Conservation (phyloP, 768 basidiomycete genomes). For the Trametes coccinea region DNA sequence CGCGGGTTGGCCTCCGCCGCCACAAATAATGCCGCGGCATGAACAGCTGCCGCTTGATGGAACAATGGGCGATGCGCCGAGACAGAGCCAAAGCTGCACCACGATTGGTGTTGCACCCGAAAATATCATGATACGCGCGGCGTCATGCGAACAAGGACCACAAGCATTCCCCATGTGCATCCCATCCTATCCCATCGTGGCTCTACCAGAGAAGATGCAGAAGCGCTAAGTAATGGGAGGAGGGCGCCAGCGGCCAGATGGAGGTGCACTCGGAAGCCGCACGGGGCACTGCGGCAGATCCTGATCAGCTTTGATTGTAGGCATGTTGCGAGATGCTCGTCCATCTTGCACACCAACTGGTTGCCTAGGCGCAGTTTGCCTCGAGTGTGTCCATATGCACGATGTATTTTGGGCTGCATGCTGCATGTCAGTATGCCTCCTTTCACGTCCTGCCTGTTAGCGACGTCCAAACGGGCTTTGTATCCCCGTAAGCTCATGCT, state of each 20-base stretch:
- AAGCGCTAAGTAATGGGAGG: background rate
- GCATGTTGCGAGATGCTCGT: conserved; percentile 11
- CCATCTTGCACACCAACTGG: background rate
- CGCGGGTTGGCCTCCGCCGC: background rate
- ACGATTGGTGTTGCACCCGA: conserved; percentile 4
- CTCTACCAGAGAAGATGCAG: background rate
- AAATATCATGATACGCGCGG: background rate
- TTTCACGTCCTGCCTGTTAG: too few species aligned
- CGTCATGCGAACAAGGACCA: conserved; percentile 2
- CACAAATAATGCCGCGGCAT: conserved; percentile 11
- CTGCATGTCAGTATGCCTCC: background rate
- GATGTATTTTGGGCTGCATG: background rate
- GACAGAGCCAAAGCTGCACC: background rate
- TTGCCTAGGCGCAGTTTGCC: conserved; percentile 9
- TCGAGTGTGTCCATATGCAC: background rate
- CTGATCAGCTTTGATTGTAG: conserved; percentile 15
- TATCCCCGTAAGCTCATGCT: too few species aligned
- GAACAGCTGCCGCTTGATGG: conserved; percentile 11
- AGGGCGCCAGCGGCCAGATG: background rate
- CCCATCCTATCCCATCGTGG: background rate
- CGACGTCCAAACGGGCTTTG: too few species aligned
- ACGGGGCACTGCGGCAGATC: conserved; percentile 7
- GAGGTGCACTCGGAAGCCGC: background rate
- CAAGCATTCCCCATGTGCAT: background rate
- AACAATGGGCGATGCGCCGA: conserved; percentile 16